phyloP scores from a whole-genome alignment of 352 stramenopile species.

The Phytophthora sp. region DNA sequence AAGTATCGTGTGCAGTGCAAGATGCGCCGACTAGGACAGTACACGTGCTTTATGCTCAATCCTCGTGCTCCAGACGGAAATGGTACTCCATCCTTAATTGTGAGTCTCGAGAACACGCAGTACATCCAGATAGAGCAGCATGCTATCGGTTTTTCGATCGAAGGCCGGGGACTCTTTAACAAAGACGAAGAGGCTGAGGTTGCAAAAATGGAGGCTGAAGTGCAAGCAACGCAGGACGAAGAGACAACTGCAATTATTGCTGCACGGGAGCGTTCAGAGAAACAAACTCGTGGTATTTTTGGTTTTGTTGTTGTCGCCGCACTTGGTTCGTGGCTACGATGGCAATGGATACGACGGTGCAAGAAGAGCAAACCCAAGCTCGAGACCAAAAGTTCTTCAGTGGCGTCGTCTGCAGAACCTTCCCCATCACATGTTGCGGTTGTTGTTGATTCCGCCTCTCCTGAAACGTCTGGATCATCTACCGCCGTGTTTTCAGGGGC shows the following conservation, averaged over 20 bases:
- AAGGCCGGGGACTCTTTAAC: slow-evolving; percentile 64
- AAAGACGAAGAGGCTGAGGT: slow-evolving; percentile 65
- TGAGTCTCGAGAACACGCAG: slow-evolving; percentile 65
- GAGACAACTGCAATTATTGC: slow-evolving; percentile 37
- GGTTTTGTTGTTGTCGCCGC: slow-evolving; percentile 22
- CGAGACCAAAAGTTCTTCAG: slow-evolving; percentile 24
- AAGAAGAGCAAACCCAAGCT: slow-evolving; percentile 27
- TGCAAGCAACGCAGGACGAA: slow-evolving; percentile 37
- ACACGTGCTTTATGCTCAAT: slow-evolving; percentile 71
- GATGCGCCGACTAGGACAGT: slow-evolving; percentile 58
- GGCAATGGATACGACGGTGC: slow-evolving; percentile 37
- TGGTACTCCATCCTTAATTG: slow-evolving; percentile 52
- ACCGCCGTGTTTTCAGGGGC: slow-evolving; percentile 33
- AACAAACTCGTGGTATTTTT: slow-evolving; percentile 22
- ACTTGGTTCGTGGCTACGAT: slow-evolving; percentile 38
- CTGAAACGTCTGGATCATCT: slow-evolving; percentile 27
- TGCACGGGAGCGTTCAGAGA: slow-evolving; percentile 27
- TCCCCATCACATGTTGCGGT: slow-evolving; percentile 28
- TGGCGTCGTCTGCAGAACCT: slow-evolving; percentile 1
- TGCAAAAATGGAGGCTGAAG: slow-evolving; percentile 52
- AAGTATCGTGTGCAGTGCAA: slow-evolving; percentile 80
- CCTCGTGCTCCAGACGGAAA: slow-evolving; percentile 44
- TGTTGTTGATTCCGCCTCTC: slow-evolving; percentile 22
- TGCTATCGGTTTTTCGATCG: slow-evolving; percentile 83
- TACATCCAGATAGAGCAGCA: slow-evolving; percentile 66